Base-by-base conservation (phyloP, 441 rosid species). In the Pelargonium citronellum region DNA sequence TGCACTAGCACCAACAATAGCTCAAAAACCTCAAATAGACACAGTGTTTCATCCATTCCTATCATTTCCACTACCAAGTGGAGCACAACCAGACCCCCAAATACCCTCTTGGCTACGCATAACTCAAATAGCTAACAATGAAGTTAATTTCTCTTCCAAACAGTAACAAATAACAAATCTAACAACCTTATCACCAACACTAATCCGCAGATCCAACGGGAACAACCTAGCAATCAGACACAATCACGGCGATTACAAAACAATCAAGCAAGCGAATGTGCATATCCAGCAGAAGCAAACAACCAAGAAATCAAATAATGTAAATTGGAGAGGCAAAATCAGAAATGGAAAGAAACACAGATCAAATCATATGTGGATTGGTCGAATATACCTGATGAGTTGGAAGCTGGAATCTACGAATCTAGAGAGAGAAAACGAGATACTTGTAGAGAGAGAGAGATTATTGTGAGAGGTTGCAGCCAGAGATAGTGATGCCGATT, bases 361-460 rank as follows among this genome's bases (percentile, higher is more conserved):
- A 22, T 22, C 1, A 5, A 60, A 60, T 19, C 64, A 60, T 20
- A 60, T 10, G 64, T 8, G 64, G 64, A 20, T 60, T 20, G 34
- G 64, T 20, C 7, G 13, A 60, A 22, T 8, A 60, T 60, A 60
- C 64, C 64, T 60, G 64, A 60, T 2, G 64, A 60, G 6, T 60
- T 20, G 24, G 19, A 17, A 16, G 22, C n/a, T 3, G n/a, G 15
- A 60, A 60, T 60, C 64, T 22, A 11, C n/a, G 15, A 60, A 60
- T 60, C 64, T 22, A 60, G 63, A 57, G 34, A 58, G 64, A 58
- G 64, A 58, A 43, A 46, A 46, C 13, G 51, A 46, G 51, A 46
- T 46, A 55, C 19, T 55, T 55, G 24, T 55, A 17, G 24, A 55
- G 22, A 51, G 17, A n/a, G 57, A 47, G 53, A 34, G 39, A 34